Evolutionary conservation across 805 yeast genomes (phyloP), one percentile per base, ranked within the genome.

Genomic region (Zygosaccharomyces lentus): DNA sequence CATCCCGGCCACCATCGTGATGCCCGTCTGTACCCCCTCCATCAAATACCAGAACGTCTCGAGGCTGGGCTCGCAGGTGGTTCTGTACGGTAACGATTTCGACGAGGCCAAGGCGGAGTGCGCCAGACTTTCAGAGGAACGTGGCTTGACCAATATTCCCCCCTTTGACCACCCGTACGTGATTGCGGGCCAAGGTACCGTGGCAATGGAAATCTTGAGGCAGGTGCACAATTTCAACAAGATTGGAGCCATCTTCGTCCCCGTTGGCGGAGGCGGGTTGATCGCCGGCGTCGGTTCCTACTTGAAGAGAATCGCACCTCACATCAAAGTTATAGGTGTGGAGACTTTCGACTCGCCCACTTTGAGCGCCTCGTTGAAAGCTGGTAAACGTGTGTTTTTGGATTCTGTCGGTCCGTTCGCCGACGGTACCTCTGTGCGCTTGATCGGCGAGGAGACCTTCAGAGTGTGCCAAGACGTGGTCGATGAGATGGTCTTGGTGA

Each of bases 111-210:
- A 93, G 65, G 79, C 75, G 10, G 98, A 93, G 66, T 93, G 99
- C 68, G 74, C 75, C 1, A 72, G 95, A 47, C 69, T 93, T 44
- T 70, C 84, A 23, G 69, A 70, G 25, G 80, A 82, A 59, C 77
- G 87, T 48, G 89, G 87, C 10, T 72, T 87, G 58, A 85, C 93
- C 5, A 84, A 88, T 57, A 86, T 93, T 37, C 99, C 99, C n/a
- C 99, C 99, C 0, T 93, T 93, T 64, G 96, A 93, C 62, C 97
- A 93, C 61, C 99, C 99, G 1, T 87, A 83, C 56, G 96, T 93
- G 53, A 88, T 93, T 68, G 99, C 99, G 7, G 99, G 99, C 19
- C 99, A 93, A 68, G 99, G 98, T 49, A 93, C 99, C 21, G 83
- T 91, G 51, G 99, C 96, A 2, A 77, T 90, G 78, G 99, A 93